Conservation (phyloP, 306 rosid species). For the Malus asiatica region DNA sequence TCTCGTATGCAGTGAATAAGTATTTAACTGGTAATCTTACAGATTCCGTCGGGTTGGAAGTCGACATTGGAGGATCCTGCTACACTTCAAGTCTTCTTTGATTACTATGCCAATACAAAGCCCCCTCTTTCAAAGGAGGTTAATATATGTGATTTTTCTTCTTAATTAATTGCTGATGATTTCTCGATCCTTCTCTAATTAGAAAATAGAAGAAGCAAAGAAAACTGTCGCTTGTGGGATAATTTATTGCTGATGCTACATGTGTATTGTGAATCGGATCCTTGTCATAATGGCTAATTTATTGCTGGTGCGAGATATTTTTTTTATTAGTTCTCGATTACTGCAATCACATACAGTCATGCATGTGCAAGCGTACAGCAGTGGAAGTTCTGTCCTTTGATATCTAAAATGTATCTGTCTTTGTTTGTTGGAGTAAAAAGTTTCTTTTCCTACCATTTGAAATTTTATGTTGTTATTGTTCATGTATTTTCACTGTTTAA, state of each 20-base stretch:
- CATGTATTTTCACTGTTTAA: conserved; percentile 18
- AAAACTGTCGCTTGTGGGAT: background rate
- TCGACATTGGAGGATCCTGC: conserved; percentile 88
- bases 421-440: background rate
- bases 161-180: background rate
- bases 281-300: background rate
- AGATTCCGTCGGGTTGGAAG: conserved; percentile 97
- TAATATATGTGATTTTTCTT: conserved; percentile 21
- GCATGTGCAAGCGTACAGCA: background rate
- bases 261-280: background rate
- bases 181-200: background rate
- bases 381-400: background rate
- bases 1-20: conserved; percentile 15
- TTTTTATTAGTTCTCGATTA: background rate
- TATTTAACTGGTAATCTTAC: conserved; percentile 26
- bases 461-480: conserved; percentile 10
- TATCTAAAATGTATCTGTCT: background rate
- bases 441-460: conserved; percentile 1
- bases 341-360: background rate
- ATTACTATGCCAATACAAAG: conserved; percentile 77
- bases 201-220: background rate
- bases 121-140: conserved; percentile 99
- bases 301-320: background rate
- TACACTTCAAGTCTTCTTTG: conserved; percentile 83
- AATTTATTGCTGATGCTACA: background rate